phyloP scores from a whole-genome alignment of 1,284 basidiomycete species.

The Sanguinoderma infundibulare region DNA sequence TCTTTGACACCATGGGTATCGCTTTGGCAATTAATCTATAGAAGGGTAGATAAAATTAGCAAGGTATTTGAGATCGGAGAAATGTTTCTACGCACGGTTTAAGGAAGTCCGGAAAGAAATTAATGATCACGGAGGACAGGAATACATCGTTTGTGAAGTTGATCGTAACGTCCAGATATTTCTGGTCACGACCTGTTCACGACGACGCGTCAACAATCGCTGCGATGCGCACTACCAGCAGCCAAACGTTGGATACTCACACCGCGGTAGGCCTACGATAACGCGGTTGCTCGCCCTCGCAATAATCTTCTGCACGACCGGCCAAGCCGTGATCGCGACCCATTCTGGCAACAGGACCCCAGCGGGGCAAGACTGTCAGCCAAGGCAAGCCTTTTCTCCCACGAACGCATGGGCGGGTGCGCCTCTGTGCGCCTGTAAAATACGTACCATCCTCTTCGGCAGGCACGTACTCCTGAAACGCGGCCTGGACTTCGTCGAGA shows the following conservation, averaged over 20 bases:
- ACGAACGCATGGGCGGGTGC: too few relatives aligned
- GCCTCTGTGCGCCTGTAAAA: too few relatives aligned
- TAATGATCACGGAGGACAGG: constrained; percentile 22
- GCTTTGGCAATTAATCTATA: constrained; percentile 13
- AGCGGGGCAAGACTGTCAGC: not conserved
- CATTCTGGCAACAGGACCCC: constrained; percentile 10
- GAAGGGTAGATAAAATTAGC: not conserved
- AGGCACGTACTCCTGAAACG: constrained; percentile 29
- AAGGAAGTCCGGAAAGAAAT: constrained; percentile 25
- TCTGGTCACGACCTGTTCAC: constrained; percentile 21
- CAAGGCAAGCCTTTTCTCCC: not conserved
- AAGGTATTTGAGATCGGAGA: not conserved
- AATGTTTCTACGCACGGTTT: constrained; percentile 10
- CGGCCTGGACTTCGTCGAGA: constrained; percentile 34
- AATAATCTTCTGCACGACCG: constrained; percentile 21
- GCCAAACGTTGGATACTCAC: not conserved
- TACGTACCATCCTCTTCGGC: constrained; percentile 20
- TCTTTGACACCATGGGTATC: constrained; percentile 18
- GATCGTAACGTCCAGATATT: constrained; percentile 25
- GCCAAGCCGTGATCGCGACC: constrained; percentile 14
- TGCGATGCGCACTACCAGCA: not conserved
- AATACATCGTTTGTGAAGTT: constrained; percentile 27
- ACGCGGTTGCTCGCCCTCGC: constrained; percentile 25
- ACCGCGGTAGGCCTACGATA: constrained; percentile 24
- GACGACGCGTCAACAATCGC: not conserved